Base-by-base conservation (phyloP, 352 stramenopile genomes). In the Phytophthora uliginosa region DNA sequence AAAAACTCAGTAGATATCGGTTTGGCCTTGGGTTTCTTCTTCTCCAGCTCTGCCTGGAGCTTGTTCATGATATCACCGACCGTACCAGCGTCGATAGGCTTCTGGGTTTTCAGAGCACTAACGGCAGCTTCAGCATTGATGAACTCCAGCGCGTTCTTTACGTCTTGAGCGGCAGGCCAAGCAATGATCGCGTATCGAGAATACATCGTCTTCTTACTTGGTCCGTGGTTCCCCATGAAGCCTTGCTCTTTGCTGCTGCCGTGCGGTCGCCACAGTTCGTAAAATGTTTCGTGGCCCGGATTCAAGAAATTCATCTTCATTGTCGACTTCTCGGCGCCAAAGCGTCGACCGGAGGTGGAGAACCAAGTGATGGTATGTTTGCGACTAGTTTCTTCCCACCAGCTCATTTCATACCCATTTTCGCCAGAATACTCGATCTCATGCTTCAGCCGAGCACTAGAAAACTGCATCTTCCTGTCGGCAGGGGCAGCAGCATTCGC, bases 121-220 rank as follows among this genome's bases (percentile, higher is more conserved):
- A 45, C 28, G 7, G 64, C 65, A 22, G 55, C 42, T 7, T 54
- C 52, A 10, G 58, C 34, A 31, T 65, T 54, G 24, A 77, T 71
- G 31, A 63, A 70, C 24, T 71, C 52, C 10, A 60, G 55, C 2
- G 57, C 51, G 33, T 68, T 66, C 17, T 47, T 36, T 2, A 71
- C 31, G n/a, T 51, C 42, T 9, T 60, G 45, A 13, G 15, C 38
- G 1, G 50, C 58, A 0, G 59, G 59, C 59, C 64, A 77, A 4
- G 59, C 70, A 1, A 69, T 18, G 38, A 77, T 38, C 22, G 63
- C 70, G 38, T 67, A 73, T 12, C 60, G 52, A 4, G 54, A 73
- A 52, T 69, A 73, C 24, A 55, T 66, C 3, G 70, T 77, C 6
- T 62, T 64, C 40, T 65, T 73, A 3, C 52, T 77, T 22, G 64